phyloP scores from a whole-genome alignment of 345 rosid genomes.

The Cardamine resedifolia region DNA sequence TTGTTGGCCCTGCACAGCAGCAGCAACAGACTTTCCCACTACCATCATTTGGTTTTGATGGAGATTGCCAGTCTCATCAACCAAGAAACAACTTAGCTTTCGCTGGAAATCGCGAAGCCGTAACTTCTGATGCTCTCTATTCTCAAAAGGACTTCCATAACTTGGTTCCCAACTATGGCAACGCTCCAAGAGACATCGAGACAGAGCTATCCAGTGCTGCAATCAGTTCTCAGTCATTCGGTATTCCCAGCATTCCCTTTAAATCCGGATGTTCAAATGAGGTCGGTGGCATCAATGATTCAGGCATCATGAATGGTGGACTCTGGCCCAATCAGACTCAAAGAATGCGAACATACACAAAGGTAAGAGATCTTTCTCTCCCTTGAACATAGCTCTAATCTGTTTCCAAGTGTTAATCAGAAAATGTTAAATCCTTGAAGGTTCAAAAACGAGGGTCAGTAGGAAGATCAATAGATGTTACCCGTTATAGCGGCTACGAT shows the following conservation, averaged over 20 bases:
- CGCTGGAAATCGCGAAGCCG: slow-evolving; percentile 53
- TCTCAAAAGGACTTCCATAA: slow-evolving; percentile 88
- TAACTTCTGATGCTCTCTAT: slow-evolving; percentile 68
- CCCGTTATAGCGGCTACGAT: slow-evolving; percentile 75
- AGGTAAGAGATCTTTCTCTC: slow-evolving; percentile 51
- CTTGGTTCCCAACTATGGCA: slow-evolving; percentile 70
- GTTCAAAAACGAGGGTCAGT: slow-evolving; percentile 97
- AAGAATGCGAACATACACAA: slow-evolving; percentile 88
- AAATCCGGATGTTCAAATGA: slow-evolving; percentile 77
- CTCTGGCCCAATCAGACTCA: slow-evolving; percentile 84
- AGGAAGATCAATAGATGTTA: slow-evolving; percentile 93
- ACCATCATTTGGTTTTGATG: slow-evolving; percentile 74
- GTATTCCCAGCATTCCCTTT: slow-evolving; percentile 74
- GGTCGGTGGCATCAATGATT: slow-evolving; percentile 57
- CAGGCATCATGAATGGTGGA: slow-evolving; percentile 72
- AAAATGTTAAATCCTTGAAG: slow-evolving; percentile 42
- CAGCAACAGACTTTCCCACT: slow-evolving; percentile 70
- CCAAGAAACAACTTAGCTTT: slow-evolving; percentile 62
- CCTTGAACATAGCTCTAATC: not conserved
- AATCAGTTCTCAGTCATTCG: slow-evolving; percentile 88
- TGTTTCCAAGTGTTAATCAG: not conserved
- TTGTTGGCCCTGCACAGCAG: slow-evolving; percentile 44
- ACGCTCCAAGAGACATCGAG: slow-evolving; percentile 71
- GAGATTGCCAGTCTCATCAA: slow-evolving; percentile 72
- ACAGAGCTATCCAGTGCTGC: slow-evolving; percentile 89